Conservation (phyloP, 495 filamentous ascomycete species). For the Neurospora hispaniola region DNA sequence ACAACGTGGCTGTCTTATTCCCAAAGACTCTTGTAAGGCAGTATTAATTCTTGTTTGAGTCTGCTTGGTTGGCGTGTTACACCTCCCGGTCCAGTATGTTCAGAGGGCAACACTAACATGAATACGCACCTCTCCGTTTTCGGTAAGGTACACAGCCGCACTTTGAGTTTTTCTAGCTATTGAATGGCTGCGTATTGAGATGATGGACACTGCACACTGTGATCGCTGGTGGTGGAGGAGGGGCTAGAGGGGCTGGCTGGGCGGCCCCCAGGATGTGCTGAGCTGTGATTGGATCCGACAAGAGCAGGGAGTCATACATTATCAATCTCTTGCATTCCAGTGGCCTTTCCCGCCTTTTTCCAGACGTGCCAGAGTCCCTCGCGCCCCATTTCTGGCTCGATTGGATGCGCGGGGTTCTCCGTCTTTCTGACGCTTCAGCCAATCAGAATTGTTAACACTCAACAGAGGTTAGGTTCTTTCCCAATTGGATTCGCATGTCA, state of each 20-base stretch:
- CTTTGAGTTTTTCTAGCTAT: too few relatives aligned
- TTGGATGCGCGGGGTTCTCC: not conserved
- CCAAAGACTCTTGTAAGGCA: not conserved
- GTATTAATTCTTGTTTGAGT: not conserved
- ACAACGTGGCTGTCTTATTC: not conserved
- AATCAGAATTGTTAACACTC: not conserved
- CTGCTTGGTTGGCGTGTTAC: not conserved
- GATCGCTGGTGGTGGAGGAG: not conserved
- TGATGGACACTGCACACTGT: not conserved
- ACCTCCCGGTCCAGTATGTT: not conserved
- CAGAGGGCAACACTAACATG: not conserved
- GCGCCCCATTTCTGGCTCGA: not conserved
- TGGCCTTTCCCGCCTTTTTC: not conserved
- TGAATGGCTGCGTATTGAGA: too few relatives aligned
- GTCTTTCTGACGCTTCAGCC: not conserved
- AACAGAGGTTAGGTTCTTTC: not conserved
- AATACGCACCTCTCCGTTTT: not conserved
- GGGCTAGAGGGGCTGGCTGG: not conserved
- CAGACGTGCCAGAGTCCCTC: not conserved
- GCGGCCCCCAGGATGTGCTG: not conserved
- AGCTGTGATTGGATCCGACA: not conserved
- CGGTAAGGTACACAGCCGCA: not conserved
- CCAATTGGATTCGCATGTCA: not conserved
- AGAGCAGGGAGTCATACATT: not conserved
- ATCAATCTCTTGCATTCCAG: not conserved